Base-by-base conservation (phyloP, 2,329 filamentous ascomycete species). In the Rutstroemia sp. region DNA sequence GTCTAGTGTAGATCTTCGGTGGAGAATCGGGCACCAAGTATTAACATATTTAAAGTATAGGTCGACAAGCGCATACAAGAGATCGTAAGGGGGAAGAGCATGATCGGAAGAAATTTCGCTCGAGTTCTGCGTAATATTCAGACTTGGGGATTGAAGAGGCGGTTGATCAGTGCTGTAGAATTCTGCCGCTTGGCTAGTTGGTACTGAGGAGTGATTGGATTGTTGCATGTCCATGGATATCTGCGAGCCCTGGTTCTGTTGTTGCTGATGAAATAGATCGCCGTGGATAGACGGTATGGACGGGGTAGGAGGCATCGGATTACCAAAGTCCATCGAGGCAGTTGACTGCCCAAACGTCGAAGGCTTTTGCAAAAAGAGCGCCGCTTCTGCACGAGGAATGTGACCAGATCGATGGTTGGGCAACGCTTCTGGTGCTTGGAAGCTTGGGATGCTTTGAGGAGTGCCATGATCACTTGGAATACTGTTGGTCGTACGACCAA, bases 1-100 rank as follows among this genome's bases (percentile, higher is more conserved):
- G 64, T 95, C 88, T 8, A 96, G 72, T 0, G 90, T 95, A 4
- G 87, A 85, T 66, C 88, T 85, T 21, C 90, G 83, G 71, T 96
- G 90, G n/a, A 96, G 75, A 23, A 96, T 94, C 0, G 92, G 91
- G 68, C 90, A 95, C 86, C 87, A 91, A 0, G 86, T 87, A 66
- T 90, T 90, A 68, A 90, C 82, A 65, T 90, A 84, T 60, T 89
- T 88, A 66, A 91, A 91, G 68, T 89, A 91, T 0, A 90, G 76
- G 63, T 90, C 87, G 6, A 87, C 86, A 10, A 91, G 72, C 2
- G 83, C 79, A 65, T 90, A 90, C 0, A 90, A 73, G 5, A 90
- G 73, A 66, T 90, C 86, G 63, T 90, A 89, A 1, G 87, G 87
- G 1, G 87, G 87, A 27, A 91, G 78, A 57, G 88, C 86, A 51